These are phyloP conservation scores for Trifolium fragiferum DNA, from an alignment of 306 rosid genomes.

Conservation along the genomic window DNA sequence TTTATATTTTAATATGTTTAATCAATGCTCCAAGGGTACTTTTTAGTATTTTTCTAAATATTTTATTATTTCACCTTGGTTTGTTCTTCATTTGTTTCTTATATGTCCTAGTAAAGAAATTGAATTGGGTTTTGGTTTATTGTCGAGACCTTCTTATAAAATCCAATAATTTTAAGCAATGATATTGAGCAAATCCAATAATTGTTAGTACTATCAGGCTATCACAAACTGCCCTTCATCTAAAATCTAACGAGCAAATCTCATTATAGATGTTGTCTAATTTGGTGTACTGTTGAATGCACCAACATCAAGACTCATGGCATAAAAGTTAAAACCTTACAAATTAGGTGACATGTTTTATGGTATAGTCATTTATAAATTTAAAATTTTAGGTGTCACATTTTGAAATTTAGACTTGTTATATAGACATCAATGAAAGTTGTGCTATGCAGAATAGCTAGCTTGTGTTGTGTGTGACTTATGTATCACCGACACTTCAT, in stretches of 20 bases:
- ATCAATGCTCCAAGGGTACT: no score
- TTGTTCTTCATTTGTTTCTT: no score
- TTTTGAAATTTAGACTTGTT: neutral
- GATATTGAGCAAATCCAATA: neutral
- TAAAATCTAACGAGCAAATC: constrained; percentile 1
- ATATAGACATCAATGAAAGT: neutral
- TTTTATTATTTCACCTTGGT: neutral
- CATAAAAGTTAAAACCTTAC: neutral
- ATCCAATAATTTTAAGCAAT: no score
- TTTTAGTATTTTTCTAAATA: no score
- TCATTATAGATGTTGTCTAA: neutral
- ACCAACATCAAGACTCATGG: neutral
- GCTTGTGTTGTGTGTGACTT: neutral
- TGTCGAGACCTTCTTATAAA: no score
- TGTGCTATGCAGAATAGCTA: neutral
- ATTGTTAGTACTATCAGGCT: neutral
- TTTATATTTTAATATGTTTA: no score
- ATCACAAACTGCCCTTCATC: neutral
- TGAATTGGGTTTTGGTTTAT: no score
- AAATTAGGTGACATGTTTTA: neutral
- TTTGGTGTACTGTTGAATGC: neutral
- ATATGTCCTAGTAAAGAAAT: no score
- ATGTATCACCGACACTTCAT: neutral
- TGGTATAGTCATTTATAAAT: neutral
- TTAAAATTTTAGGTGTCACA: neutral